Percentiles rank a stretch among this genome's conserved stretches.
phyloP scores from a whole-genome alignment of 768 basidiomycete species.

The Mycena indigotica region DNA sequence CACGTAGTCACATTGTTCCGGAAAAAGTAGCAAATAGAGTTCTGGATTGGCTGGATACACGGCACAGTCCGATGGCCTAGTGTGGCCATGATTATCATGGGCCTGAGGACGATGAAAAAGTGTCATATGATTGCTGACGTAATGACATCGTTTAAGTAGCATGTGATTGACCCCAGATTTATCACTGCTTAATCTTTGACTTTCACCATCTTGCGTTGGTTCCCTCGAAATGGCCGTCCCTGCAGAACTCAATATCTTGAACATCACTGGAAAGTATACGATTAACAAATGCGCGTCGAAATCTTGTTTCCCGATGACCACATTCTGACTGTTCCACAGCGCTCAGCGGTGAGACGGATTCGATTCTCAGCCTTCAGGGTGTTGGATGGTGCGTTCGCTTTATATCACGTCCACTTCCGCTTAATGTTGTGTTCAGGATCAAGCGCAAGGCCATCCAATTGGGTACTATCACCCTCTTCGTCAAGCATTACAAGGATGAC shows the following conservation, averaged over 20 bases:
- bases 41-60: too few species aligned
- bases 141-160: too few species aligned
- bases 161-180: constrained; percentile 1
- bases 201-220: too few species aligned
- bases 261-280: constrained; percentile 62
- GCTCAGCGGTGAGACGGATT: constrained; percentile 62
- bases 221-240: constrained; percentile 85
- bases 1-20: constrained; percentile 68
- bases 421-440: constrained; percentile 21
- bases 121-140: too few species aligned
- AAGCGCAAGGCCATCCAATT: constrained; percentile 61
- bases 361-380: constrained; percentile 70
- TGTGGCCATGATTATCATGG: too few species aligned
- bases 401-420: not conserved
- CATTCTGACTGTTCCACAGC: constrained; percentile 52
- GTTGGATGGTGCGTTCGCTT: constrained; percentile 52
- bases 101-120: too few species aligned
- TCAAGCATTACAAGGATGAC: constrained; percentile 69
- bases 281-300: constrained; percentile 57
- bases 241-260: constrained; percentile 54
- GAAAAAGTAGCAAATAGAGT: too few species aligned
- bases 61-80: too few species aligned
- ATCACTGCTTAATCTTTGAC: too few species aligned
- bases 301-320: not conserved
- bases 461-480: constrained; percentile 57